Conservation (phyloP, 345 rosid genomes). For the Boechera retrofracta region DNA sequence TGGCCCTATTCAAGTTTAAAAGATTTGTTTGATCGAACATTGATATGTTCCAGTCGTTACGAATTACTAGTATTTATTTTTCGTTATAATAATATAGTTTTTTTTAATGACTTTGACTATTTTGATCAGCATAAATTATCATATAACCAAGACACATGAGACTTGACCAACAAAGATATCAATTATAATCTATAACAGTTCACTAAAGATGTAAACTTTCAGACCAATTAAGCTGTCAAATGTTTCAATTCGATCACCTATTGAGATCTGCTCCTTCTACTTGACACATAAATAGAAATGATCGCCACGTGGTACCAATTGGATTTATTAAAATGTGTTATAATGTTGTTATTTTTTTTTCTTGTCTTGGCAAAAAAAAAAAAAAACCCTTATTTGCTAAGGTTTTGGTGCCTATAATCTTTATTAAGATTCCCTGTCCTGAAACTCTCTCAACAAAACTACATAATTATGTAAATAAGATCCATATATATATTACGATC, state of each 20-base stretch:
- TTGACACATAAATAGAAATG: conserved; percentile 13
- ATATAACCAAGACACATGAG: conserved; percentile 17
- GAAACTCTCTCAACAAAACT: conserved; percentile 9
- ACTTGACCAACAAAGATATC: conserved; percentile 16
- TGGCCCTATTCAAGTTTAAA: background rate
- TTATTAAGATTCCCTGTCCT: conserved; percentile 37
- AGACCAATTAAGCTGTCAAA: conserved; percentile 43
- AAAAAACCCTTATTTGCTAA: conserved; percentile 6
- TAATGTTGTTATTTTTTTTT: background rate
- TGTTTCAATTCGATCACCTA: conserved; percentile 7
- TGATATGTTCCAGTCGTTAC: conserved; percentile 8
- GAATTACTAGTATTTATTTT: background rate
- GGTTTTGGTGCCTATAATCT: conserved; percentile 33
- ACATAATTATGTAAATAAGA: background rate
- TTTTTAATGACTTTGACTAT: no score
- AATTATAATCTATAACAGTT: conserved; percentile 34
- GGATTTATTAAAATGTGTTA: background rate
- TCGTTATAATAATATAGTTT: background rate
- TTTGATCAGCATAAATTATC: background rate
- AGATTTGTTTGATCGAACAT: conserved; percentile 25
- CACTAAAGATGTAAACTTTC: conserved; percentile 23
- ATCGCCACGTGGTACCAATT: conserved; percentile 11
- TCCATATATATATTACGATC: conserved; percentile 26
- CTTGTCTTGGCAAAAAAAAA: background rate
- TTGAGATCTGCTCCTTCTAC: conserved; percentile 29